Evolutionary conservation across 2,329 filamentous ascomycete species (phyloP), one percentile per base, ranked within the genome.

Genomic region (Aspergillus hortae): DNA sequence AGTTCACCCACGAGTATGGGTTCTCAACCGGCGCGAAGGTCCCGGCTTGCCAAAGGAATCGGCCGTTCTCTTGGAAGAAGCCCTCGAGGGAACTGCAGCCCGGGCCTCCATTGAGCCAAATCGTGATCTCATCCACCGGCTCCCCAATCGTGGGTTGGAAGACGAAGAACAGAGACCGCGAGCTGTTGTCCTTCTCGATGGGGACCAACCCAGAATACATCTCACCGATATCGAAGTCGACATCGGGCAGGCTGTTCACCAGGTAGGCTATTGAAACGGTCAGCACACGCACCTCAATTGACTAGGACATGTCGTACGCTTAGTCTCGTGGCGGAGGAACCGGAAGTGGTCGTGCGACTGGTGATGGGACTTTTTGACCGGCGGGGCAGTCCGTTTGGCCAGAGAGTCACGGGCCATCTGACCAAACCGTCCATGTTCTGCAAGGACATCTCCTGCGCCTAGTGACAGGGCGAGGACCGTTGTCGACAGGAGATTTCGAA

Each of bases 51-150:
- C 86, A 89, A 4, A 80, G 52, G 61, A 90, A 87, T 0, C 88
- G 86, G 0, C 89, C 88, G 60, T 90, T 92, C 61, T 92, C 89
- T 46, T 89, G 87, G 9, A 92, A 67, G 1, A 92, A 74, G 6
- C 87, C 88, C 58, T 85, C 79, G 6, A 90, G 76, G 1, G 84
- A 88, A 30, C 70, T 77, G 57, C 77, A 80, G 14, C 78, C 77
- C 15, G 78, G 79, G 4, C 79, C 79, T 27, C 83, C 83, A 52
- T 84, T 85, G 27, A 74, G 57, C 67, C 66, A 72, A 56, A 73
- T 70, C 3, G 70, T 72, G 21, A 73, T 60, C 48, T 76, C 73
- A 41, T 79, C 74, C 4, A 68, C 69, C 10, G 74, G 73, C 10
- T 68, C 67, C 3, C 72, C 70, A 42, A 77, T 73, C 6, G 67